Percentiles rank a stretch among this genome's conserved stretches.
Evolutionary conservation across 768 basidiomycete species (phyloP).

Genomic region (Cubamyces sp.): DNA sequence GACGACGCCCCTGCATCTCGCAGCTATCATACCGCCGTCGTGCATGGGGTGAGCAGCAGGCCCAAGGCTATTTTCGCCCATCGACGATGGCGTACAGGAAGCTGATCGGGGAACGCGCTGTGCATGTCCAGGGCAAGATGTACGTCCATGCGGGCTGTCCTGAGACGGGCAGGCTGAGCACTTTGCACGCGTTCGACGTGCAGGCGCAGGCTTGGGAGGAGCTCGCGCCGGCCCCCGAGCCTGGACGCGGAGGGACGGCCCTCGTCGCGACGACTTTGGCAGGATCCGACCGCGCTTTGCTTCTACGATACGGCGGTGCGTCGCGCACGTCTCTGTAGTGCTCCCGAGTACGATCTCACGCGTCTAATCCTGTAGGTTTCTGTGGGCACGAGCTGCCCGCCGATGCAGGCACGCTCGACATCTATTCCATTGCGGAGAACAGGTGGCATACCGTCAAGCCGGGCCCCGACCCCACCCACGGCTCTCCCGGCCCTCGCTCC

Average conservation of each 20-base stretch:
- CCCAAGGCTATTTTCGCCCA: background rate
- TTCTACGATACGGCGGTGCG: slow-evolving; percentile 43
- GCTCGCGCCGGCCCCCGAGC: slow-evolving; percentile 43
- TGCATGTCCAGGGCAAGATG: slow-evolving; percentile 33
- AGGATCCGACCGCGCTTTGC: slow-evolving; percentile 30
- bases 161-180: slow-evolving; percentile 38
- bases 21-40: slow-evolving; percentile 42
- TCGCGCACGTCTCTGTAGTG: background rate
- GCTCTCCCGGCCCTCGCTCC: slow-evolving; percentile 38
- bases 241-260: slow-evolving; percentile 46
- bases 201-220: slow-evolving; percentile 35
- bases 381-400: slow-evolving; percentile 41
- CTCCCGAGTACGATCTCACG: background rate
- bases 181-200: slow-evolving; percentile 42
- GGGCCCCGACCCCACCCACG: slow-evolving; percentile 32
- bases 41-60: slow-evolving; percentile 31
- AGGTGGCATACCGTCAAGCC: slow-evolving; percentile 30
- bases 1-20: slow-evolving; percentile 38
- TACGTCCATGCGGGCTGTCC: slow-evolving; percentile 50
- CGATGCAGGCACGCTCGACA: slow-evolving; percentile 34
- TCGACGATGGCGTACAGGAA: background rate
- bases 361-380: slow-evolving; percentile 33
- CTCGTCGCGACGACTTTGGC: slow-evolving; percentile 34
- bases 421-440: slow-evolving; percentile 39
- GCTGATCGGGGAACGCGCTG: background rate